phyloP scores from a whole-genome alignment of 163 green algal genomes.

The Picocystis sp. region DNA sequence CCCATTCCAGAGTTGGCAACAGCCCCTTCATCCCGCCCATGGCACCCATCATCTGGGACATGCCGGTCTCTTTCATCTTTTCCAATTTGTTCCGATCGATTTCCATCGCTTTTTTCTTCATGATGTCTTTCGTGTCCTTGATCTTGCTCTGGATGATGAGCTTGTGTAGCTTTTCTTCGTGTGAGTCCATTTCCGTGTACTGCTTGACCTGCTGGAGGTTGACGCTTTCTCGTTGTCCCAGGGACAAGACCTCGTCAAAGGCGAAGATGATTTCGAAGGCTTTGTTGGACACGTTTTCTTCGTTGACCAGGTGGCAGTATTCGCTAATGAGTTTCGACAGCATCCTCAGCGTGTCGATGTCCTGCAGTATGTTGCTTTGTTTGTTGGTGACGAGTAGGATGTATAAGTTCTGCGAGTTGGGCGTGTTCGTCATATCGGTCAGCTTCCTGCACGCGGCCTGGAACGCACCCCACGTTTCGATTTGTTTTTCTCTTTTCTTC shows the following conservation, averaged over 20 bases:
- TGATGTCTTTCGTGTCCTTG: constrained; percentile 87
- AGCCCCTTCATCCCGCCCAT: constrained; percentile 17
- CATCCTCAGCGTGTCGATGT: constrained; percentile 91
- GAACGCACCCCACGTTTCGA: too few species aligned
- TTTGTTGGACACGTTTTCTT: constrained; percentile 54
- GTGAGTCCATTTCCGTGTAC: constrained; percentile 96
- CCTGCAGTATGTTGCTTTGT: constrained; percentile 94
- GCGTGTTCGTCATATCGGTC: too few species aligned
- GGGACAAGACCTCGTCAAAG: constrained; percentile 95
- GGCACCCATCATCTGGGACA: constrained; percentile 5
- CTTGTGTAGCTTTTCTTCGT: constrained; percentile 99
- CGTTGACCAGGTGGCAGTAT: constrained; percentile 60
- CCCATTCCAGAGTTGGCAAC: constrained; percentile 7
- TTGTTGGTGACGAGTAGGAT: constrained; percentile 97
- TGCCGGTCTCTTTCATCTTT: constrained; percentile 6
- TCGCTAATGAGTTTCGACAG: constrained; percentile 75
- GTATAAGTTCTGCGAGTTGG: constrained; percentile 62
- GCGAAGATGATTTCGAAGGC: constrained; percentile 98
- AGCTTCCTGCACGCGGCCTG: too few species aligned
- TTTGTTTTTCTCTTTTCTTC: too few species aligned
- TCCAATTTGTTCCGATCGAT: constrained; percentile 89
- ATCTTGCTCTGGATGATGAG: constrained; percentile 98
- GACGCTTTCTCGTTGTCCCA: constrained; percentile 90
- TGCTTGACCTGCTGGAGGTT: constrained; percentile 70
- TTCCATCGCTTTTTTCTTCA: constrained; percentile 90